Base-by-base conservation (phyloP, 495 filamentous ascomycete species). In the Durotheca rogersii region DNA sequence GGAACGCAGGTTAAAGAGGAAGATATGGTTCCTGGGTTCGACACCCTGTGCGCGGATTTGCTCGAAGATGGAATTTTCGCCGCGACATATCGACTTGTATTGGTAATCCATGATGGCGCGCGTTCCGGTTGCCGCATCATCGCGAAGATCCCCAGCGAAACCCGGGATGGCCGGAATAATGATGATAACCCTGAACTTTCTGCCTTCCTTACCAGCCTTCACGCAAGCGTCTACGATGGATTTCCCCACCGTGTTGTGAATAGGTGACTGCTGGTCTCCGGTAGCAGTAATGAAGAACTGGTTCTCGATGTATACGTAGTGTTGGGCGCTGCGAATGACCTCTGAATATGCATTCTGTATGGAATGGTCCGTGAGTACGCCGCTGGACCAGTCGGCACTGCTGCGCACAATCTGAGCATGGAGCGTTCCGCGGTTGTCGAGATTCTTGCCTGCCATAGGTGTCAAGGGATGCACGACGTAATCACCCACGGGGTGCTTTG, bases 221-320 rank as follows among this genome's bases (percentile, higher is more conserved):
- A 95, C 80, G 23, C 87, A 86, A 1, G 93, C 93, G 41, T 96
- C 89, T 9, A 96, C 93, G 36, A 98, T 95, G 6, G 93, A 81
- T 9, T 74, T 73, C 5, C 93, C 93, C 47, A 96, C 86, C 10
- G 80, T 84, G 67, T 98, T 98, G 62, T 89, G 83, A 36, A 96
- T 81, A 1, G 91, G 92, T 0, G 71, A 67, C 67, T 96, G 91
- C 27, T 95, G 64, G 18, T 92, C 86, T 9, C 92, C 90, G 1
- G 92, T 97, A 6, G 92, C 90, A 7, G 91, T 95, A 61, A 95
- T 93, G 77, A 97, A 96, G 74, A 96, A 96, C 56, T 97, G 92
- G 58, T 97, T 97, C 67, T 96, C 91, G 52, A 96, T 96, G 69
- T 97, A 97, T 36, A 97, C 86, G 62, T 84, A 95, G 64, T 96